Evolutionary conservation across 306 rosid genomes (phyloP).

Genomic region (Carpinus viminea): DNA sequence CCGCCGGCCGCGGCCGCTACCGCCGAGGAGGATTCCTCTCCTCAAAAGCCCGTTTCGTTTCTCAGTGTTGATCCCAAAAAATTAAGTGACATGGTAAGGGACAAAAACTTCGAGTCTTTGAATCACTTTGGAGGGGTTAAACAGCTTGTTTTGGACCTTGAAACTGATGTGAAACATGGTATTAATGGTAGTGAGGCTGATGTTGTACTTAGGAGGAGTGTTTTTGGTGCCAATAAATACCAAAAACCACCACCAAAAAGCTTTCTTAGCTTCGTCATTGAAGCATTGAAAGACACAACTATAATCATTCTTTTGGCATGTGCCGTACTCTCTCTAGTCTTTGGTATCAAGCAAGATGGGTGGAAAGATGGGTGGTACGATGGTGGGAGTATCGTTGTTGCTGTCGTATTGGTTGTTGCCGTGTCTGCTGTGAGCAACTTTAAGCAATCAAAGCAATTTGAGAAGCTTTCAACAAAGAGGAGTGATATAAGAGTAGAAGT

Average conservation of each 20-base stretch:
- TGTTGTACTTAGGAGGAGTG: not conserved
- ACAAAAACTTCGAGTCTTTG: conserved; percentile 18
- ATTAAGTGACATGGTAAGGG: conserved; percentile 17
- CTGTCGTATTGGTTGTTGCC: conserved; percentile 18
- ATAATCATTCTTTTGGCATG: conserved; percentile 19
- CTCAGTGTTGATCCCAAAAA: not conserved
- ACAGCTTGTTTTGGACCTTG: not conserved
- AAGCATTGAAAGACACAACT: conserved; percentile 19
- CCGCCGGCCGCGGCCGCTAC: not conserved
- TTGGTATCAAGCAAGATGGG: conserved; percentile 28
- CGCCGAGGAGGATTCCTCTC: not conserved
- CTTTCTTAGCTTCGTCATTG: conserved; percentile 14
- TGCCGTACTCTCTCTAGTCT: conserved; percentile 10
- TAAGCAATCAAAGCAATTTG: conserved; percentile 28
- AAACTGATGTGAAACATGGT: not conserved
- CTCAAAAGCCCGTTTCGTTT: too few species aligned
- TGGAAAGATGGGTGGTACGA: conserved; percentile 33
- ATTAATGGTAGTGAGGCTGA: conserved; percentile 8
- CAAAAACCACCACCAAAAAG: conserved; percentile 4
- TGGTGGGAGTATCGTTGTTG: conserved; percentile 26
- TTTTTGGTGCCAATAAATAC: conserved; percentile 15
- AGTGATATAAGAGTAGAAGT: conserved; percentile 19
- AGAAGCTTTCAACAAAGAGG: conserved; percentile 24
- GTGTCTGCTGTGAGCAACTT: conserved; percentile 25
- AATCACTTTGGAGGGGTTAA: conserved; percentile 14